Base-by-base conservation (phyloP, 176 grass and related monocot species). In the Typha latifolia region DNA sequence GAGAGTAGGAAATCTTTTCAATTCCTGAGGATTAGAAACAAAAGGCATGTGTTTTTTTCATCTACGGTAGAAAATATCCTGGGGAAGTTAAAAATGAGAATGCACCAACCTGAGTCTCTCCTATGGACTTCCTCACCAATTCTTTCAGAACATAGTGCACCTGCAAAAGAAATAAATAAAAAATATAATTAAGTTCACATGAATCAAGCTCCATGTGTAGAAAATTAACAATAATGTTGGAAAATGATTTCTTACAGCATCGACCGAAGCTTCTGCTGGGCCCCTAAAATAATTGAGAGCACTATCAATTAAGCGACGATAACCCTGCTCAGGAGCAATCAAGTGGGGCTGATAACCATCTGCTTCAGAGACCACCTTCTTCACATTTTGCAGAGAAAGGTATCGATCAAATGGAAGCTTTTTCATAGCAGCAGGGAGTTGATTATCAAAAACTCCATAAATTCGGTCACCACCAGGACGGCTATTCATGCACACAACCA, bases 1-100 rank as follows among this genome's bases (percentile, higher is more conserved):
- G 53, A 99, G 84, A 31, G 89, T 81, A 24, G 94, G 94, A 47
- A 90, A 99, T 66, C 34, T 57, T 57, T 18, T 20, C 52, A 18
- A 20, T 57, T 21, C 52, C 52, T 57, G 52, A 57, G 52, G 16
- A 57, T 20, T 14, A 57, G 19, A 57, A 57, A 57, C 8, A 20
- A 14, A 57, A 57, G 8, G 15, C 5, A 16, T 57, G 52, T 15
- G 52, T 7, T 18, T 57, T 57, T 20, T 5, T 57, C 10, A 15
- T 57, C 16, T 57, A 5, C 16, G n/a, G 34, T 6, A 37, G 34
- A 37, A 37, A n/a, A 57, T 57, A 20, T 57, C 52, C 52, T 57
- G 52, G 19, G 52, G 52, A 57, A 57, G 52, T 57, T 57, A 57
- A 57, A 15, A 57, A 57, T 57, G 2, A 32, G 63, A 59, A 18